A percentile compares a stretch with the other conserved stretches of the same genome.
These are phyloP conservation scores for Linum trigynum DNA, from an alignment of 345 rosid species.

Conservation along the genomic window DNA sequence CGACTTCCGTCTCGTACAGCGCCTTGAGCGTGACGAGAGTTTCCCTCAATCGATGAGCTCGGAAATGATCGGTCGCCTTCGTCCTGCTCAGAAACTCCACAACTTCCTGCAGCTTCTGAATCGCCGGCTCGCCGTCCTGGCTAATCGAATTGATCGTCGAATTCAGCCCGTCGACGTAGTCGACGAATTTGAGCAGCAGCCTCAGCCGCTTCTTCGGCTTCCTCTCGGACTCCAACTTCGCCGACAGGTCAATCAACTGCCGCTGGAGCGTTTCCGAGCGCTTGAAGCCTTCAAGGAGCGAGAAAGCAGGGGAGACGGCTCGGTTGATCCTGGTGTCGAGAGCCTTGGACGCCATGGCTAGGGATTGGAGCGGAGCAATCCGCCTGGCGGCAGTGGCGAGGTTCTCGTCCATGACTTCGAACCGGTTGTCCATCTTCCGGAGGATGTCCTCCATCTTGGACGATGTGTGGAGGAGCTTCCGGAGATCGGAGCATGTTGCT, in stretches of 20 bases:
- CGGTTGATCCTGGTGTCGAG: conserved; percentile 55
- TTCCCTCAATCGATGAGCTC: conserved; percentile 42
- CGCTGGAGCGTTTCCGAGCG: conserved; percentile 38
- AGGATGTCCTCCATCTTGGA: conserved; percentile 25
- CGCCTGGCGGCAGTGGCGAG: conserved; percentile 36
- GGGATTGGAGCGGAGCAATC: conserved; percentile 47
- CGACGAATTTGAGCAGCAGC: conserved; percentile 30
- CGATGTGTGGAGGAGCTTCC: conserved; percentile 29
- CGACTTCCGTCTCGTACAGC: conserved; percentile 42
- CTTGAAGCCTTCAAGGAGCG: conserved; percentile 40
- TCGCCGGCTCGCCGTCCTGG: conserved; percentile 44
- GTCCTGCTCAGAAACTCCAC: conserved; percentile 76
- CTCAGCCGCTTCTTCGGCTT: conserved; percentile 28
- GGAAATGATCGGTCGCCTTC: conserved; percentile 44
- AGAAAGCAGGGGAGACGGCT: conserved; percentile 43
- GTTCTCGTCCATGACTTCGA: conserved; percentile 28
- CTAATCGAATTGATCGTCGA: conserved; percentile 28
- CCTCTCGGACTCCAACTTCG: conserved; percentile 17
- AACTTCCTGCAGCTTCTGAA: conserved; percentile 62
- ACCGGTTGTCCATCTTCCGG: conserved; percentile 28
- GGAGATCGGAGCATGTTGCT: conserved; percentile 35
- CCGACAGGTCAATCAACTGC: conserved; percentile 30
- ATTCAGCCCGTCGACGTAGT: conserved; percentile 37
- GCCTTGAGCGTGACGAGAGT: conserved; percentile 45
- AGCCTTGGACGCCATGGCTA: conserved; percentile 45